Evolutionary conservation across 345 rosid genomes (phyloP).

Genomic region (Camelina hispida): DNA sequence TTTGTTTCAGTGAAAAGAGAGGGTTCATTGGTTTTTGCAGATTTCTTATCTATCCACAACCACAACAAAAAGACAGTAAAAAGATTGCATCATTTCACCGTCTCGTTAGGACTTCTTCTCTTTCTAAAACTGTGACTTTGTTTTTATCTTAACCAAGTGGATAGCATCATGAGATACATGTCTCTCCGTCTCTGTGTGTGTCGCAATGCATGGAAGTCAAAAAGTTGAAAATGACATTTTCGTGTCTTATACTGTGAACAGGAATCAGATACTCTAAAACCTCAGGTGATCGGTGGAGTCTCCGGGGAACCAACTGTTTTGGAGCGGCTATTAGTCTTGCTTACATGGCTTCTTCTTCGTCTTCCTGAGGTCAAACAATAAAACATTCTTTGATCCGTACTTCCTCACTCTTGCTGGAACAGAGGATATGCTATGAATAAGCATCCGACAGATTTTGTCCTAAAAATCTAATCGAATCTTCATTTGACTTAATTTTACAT

Average conservation of each 20-base stretch:
- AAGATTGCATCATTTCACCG: conserved; percentile 3
- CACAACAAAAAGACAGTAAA: neutral
- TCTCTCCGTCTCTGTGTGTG: conserved; percentile 1
- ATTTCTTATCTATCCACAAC: conserved; percentile 26
- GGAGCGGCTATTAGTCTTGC: neutral
- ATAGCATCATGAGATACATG: neutral
- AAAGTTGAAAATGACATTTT: conserved; percentile 19
- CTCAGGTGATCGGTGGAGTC: conserved; percentile 16
- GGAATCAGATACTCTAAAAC: neutral
- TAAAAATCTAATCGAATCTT: conserved; percentile 24
- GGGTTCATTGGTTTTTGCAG: conserved; percentile 7
- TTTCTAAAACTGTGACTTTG: conserved; percentile 15
- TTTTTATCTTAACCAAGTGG: conserved; percentile 26
- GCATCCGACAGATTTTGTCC: conserved; percentile 30
- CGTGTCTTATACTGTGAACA: neutral
- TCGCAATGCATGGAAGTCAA: neutral
- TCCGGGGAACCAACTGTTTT: neutral
- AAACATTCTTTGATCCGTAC: neutral
- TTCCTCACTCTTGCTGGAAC: neutral
- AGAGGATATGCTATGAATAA: conserved; percentile 15
- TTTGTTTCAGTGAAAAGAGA: neutral
- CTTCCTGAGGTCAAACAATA: neutral
- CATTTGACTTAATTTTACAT: neutral
- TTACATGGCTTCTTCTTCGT: neutral
- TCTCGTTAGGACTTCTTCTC: neutral